Evolutionary conservation across 2,329 filamentous ascomycete genomes (phyloP), one percentile per base, ranked within the genome.

Genomic region (Clonostachys sp.): DNA sequence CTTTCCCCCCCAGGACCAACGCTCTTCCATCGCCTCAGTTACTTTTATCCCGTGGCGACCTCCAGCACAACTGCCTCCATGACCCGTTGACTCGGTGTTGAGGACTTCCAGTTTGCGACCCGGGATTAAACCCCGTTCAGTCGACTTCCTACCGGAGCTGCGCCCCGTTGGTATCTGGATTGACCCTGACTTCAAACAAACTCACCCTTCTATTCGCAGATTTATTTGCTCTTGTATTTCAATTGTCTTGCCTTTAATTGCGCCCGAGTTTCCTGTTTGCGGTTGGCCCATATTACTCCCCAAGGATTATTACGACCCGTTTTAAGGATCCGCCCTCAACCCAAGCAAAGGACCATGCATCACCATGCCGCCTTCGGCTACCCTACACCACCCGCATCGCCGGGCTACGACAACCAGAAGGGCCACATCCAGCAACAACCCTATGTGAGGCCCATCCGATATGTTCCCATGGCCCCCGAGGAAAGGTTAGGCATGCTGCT

Each of bases 401-500:
- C 78, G 50, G 67, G 70, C 50, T 75, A 78, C 69, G 74, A 78
- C 60, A 67, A 72, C 52, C 60, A 61, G 54, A 75, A 74, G 63
- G 74, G 67, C 57, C 60, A 64, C 45, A 65, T 67, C 52, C 68
- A 70, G 50, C 66, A 66, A 16, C 41, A 35, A 41, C 41, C 44
- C 30, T 38, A 39, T 44, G 44, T 46, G 43, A 53, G 55, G 51
- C 61, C 71, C 45, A n/a, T 39, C 17, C 71, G 71, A 57, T 80
- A 70, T 59, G 69, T 77, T 47, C 83, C 81, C 52, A 72, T 80
- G 58, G 70, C 81, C 48, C 90, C 91, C 40, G 89, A 96, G 78
- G 89, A 91, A 63, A 84, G 91, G 62, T 71, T 97, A 75, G 91
- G 92, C 67, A 83, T 85, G 57, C 77, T 92, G 57, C 80, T 97